These are phyloP conservation scores for Trichoderma sp. DNA, from an alignment of 2,329 filamentous ascomycete species.

Conservation along the genomic window DNA sequence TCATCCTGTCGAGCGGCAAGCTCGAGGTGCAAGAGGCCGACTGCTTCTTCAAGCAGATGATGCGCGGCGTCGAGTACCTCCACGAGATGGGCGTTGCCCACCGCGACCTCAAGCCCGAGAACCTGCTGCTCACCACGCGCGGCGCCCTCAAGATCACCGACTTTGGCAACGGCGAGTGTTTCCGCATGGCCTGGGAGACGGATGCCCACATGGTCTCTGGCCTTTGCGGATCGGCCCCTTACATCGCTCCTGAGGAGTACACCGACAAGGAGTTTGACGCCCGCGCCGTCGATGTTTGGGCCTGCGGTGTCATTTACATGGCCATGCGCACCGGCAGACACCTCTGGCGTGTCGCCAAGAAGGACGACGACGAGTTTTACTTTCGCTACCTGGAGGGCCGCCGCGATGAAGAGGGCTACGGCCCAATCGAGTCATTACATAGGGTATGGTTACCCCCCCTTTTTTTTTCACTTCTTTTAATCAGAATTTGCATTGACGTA, in stretches of 20 bases:
- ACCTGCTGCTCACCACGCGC: constrained; percentile 86
- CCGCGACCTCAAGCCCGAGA: constrained; percentile 94
- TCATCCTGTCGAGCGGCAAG: constrained; percentile 87
- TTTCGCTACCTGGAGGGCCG: constrained; percentile 89
- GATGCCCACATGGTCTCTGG: constrained; percentile 98
- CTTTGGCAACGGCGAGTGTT: constrained; percentile 98
- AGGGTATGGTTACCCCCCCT: constrained; percentile 60
- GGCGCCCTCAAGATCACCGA: constrained; percentile 96
- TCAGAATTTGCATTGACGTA: neutral
- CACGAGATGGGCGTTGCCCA: constrained; percentile 99
- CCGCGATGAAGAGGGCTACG: constrained; percentile 91
- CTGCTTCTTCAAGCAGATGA: constrained; percentile 98
- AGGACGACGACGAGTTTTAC: constrained; percentile 97
- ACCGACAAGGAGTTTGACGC: constrained; percentile 94
- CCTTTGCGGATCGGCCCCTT: constrained; percentile 92
- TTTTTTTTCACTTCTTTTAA: neutral
- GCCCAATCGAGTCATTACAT: constrained; percentile 91
- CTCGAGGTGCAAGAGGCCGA: constrained; percentile 91
- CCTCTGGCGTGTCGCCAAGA: constrained; percentile 94
- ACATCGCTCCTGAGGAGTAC: constrained; percentile 97
- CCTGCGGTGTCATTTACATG: constrained; percentile 99
- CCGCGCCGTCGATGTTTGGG: constrained; percentile 96
- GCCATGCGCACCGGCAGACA: constrained; percentile 96
- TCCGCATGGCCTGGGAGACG: constrained; percentile 99
- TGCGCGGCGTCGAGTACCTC: constrained; percentile 98